Conservation (phyloP, 257 asterid genomes). For the Gentiana dahurica region DNA sequence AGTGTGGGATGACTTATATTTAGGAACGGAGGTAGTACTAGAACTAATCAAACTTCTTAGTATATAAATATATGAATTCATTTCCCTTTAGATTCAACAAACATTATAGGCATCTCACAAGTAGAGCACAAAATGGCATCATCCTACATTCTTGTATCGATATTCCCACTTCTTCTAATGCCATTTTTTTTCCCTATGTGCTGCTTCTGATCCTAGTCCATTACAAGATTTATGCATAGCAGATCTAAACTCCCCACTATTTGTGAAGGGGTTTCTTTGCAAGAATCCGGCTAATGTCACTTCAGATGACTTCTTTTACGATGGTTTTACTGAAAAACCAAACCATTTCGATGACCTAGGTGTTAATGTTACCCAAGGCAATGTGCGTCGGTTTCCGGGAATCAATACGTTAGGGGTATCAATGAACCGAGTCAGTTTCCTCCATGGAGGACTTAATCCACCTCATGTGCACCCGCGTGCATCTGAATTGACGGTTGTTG, state of each 20-base stretch:
- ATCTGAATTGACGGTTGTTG: constrained; percentile 8
- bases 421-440: constrained; percentile 9
- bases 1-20: no score
- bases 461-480: constrained; percentile 17
- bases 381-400: constrained; percentile 7
- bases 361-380: background rate
- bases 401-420: constrained; percentile 15
- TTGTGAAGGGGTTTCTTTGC: constrained; percentile 11
- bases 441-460: constrained; percentile 13
- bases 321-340: background rate
- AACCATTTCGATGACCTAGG: background rate
- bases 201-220: no score
- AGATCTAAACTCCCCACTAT: background rate
- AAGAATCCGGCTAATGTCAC: constrained; percentile 3
- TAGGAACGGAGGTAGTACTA: no score
- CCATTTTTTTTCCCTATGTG: no score
- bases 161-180: no score
- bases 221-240: background rate
- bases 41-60: no score
- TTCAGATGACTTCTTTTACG: constrained; percentile 11
- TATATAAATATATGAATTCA: no score
- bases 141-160: no score
- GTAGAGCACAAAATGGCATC: no score
- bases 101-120: no score
- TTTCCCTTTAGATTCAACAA: no score